phyloP scores from a whole-genome alignment of 139 green algal genomes.

The Chlamydomonas incerta region DNA sequence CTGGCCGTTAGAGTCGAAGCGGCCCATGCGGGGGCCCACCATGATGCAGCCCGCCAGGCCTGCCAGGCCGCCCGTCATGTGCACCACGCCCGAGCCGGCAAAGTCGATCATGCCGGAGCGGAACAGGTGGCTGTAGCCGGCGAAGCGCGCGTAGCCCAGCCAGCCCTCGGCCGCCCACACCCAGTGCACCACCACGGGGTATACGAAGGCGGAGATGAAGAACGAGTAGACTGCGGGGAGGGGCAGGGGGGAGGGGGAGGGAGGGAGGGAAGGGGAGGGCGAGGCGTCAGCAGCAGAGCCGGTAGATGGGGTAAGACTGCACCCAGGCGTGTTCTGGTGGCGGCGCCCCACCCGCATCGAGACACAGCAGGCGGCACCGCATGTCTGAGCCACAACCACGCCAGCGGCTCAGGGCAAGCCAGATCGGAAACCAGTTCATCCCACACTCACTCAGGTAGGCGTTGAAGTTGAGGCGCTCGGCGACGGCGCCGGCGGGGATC shows the following conservation, averaged over 20 bases:
- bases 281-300: background rate
- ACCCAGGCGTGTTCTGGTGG: too few species aligned
- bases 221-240: conserved; percentile 56
- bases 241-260: background rate
- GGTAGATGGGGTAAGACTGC: background rate
- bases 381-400: too few species aligned
- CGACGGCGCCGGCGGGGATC: conserved; percentile 77
- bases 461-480: conserved; percentile 80
- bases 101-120: conserved; percentile 85
- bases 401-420: background rate
- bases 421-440: too few species aligned
- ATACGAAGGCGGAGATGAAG: conserved; percentile 77
- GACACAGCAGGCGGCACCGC: too few species aligned
- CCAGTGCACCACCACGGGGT: conserved; percentile 82
- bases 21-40: conserved; percentile 91
- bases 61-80: conserved; percentile 82
- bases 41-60: conserved; percentile 78
- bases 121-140: conserved; percentile 43
- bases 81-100: conserved; percentile 76
- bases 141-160: conserved; percentile 64
- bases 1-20: conserved; percentile 89
- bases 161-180: conserved; percentile 71
- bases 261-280: background rate
- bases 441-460: conserved; percentile 50
- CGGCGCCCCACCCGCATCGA: too few species aligned